These are phyloP conservation scores for Macadamia tetraphylla DNA, from an alignment of 164 flowering plant species.

Conservation along the genomic window DNA sequence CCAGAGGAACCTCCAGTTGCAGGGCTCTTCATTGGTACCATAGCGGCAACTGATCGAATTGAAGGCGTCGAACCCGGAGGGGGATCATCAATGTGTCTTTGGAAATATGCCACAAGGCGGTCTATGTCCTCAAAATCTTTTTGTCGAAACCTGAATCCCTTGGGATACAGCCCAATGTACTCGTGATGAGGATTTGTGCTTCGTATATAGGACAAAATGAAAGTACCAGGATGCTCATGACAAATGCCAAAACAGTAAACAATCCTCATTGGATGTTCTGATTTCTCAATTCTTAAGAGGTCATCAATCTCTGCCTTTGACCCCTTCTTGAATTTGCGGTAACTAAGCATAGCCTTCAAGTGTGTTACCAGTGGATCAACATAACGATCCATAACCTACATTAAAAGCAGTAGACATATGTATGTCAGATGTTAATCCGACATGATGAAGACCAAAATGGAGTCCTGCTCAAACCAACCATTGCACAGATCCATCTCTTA, in stretches of 20 bases:
- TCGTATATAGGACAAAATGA: slow-evolving; percentile 77
- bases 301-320: slow-evolving; percentile 90
- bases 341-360: slow-evolving; percentile 76
- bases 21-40: slow-evolving; percentile 93
- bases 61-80: slow-evolving; percentile 55
- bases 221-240: slow-evolving; percentile 95
- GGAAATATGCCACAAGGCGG: slow-evolving; percentile 85
- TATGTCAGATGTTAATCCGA: background rate
- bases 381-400: slow-evolving; percentile 93
- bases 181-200: slow-evolving; percentile 92
- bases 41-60: slow-evolving; percentile 85
- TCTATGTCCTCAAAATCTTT: slow-evolving; percentile 84
- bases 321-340: slow-evolving; percentile 83
- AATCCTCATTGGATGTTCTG: slow-evolving; percentile 75
- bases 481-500: too few relatives aligned
- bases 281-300: slow-evolving; percentile 62
- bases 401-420: background rate
- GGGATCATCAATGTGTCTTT: slow-evolving; percentile 83
- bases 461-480: too few relatives aligned
- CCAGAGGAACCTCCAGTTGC: slow-evolving; percentile 61
- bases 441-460: background rate
- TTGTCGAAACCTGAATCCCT: slow-evolving; percentile 84
- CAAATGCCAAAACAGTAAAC: slow-evolving; percentile 89
- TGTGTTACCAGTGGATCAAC: slow-evolving; percentile 88
- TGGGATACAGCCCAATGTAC: slow-evolving; percentile 80